phyloP scores from a whole-genome alignment of 2,329 filamentous ascomycete genomes.

The Epicoccum nigrum region DNA sequence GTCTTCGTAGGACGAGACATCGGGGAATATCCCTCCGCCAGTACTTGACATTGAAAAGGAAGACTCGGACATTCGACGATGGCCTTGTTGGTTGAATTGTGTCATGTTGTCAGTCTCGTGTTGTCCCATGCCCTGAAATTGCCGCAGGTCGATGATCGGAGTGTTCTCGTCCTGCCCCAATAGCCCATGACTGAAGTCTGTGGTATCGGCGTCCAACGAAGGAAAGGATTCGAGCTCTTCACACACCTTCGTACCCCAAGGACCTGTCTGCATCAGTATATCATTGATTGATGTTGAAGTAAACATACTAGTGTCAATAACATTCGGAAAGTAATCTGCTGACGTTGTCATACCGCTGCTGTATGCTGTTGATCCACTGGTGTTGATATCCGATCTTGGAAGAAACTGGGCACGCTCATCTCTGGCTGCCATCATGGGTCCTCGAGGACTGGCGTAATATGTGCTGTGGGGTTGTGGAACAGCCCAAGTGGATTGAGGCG shows the following conservation, averaged over 20 bases:
- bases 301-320: constrained; percentile 48
- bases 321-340: constrained; percentile 43
- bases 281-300: background rate
- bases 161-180: constrained; percentile 49
- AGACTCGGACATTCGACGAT: constrained; percentile 72
- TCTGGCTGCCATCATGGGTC: constrained; percentile 26
- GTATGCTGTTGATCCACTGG: constrained; percentile 33
- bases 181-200: constrained; percentile 46
- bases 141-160: constrained; percentile 49
- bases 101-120: constrained; percentile 39
- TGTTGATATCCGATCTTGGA: constrained; percentile 30
- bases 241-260: constrained; percentile 49
- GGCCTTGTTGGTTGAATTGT: constrained; percentile 55
- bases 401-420: constrained; percentile 36
- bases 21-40: constrained; percentile 63
- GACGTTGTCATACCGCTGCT: constrained; percentile 30
- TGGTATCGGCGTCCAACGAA: constrained; percentile 47
- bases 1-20: constrained; percentile 74
- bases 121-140: constrained; percentile 42
- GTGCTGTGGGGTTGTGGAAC: constrained; percentile 42
- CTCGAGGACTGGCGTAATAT: constrained; percentile 38
- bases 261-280: constrained; percentile 38
- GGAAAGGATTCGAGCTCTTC: constrained; percentile 48
- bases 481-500: constrained; percentile 44
- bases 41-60: constrained; percentile 73